These are phyloP conservation scores for Plantago elongata DNA, from an alignment of 257 asterid genomes.

Conservation along the genomic window DNA sequence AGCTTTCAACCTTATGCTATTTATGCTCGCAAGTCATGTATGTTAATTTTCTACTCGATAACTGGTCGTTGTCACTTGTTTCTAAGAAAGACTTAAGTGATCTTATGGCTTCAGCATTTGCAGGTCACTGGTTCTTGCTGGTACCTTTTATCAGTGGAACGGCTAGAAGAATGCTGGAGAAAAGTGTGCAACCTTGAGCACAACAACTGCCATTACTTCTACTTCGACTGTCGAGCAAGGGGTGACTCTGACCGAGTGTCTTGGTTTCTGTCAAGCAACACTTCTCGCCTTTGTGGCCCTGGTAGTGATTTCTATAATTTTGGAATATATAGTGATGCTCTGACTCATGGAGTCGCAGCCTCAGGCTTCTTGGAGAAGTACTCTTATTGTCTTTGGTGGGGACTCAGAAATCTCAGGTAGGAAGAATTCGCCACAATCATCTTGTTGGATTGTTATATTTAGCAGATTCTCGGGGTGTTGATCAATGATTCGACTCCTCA, in stretches of 20 bases:
- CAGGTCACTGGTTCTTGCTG: slow-evolving; percentile 71
- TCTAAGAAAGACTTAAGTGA: not conserved
- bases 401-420: slow-evolving; percentile 55
- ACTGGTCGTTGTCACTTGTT: too few species aligned
- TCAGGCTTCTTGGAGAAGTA: slow-evolving; percentile 37
- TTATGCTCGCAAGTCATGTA: slow-evolving; percentile 74
- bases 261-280: slow-evolving; percentile 57
- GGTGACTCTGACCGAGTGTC: slow-evolving; percentile 20
- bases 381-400: slow-evolving; percentile 76
- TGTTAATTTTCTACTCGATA: not conserved
- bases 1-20: slow-evolving; percentile 58
- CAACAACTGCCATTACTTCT: slow-evolving; percentile 38
- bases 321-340: slow-evolving; percentile 53
- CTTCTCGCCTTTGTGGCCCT: slow-evolving; percentile 38
- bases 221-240: slow-evolving; percentile 42
- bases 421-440: not conserved
- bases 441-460: not conserved
- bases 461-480: too few species aligned
- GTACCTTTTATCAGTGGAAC: slow-evolving; percentile 60
- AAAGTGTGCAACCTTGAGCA: slow-evolving; percentile 44
- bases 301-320: slow-evolving; percentile 31
- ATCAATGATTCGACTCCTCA: too few species aligned
- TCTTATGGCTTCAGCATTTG: not conserved
- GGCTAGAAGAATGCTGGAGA: slow-evolving; percentile 71
- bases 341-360: slow-evolving; percentile 29